These are phyloP conservation scores for Chrysoporthe puriensis DNA, from an alignment of 2,329 filamentous ascomycete species.

Conservation along the genomic window DNA sequence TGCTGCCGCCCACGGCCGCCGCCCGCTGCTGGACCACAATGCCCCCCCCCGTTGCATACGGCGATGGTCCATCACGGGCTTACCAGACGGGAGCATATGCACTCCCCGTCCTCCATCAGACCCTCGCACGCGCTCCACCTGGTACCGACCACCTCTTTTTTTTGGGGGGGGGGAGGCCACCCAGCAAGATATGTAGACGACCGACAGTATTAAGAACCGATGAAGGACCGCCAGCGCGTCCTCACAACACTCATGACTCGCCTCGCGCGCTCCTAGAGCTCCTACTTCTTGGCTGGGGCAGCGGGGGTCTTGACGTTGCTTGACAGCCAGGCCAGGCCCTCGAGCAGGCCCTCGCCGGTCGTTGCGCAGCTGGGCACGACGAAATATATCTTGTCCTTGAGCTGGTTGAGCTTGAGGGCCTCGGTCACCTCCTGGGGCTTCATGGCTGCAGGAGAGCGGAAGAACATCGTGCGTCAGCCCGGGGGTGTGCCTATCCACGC, in stretches of 20 bases:
- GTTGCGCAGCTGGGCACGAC: conserved; percentile 83
- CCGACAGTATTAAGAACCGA: not conserved
- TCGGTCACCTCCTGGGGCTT: conserved; percentile 80
- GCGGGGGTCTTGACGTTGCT: conserved; percentile 77
- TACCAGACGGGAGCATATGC: not conserved
- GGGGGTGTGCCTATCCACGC: not conserved
- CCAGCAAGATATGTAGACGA: conserved; percentile 11
- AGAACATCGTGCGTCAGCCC: conserved; percentile 10
- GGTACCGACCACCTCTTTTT: not conserved
- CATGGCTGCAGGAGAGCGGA: conserved; percentile 62
- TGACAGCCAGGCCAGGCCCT: conserved; percentile 81
- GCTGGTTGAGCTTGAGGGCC: conserved; percentile 72
- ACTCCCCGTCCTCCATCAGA: not conserved
- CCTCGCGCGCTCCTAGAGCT: conserved; percentile 5
- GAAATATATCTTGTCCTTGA: conserved; percentile 85
- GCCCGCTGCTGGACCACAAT: not conserved
- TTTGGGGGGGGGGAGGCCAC: not conserved
- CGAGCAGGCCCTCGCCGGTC: conserved; percentile 78
- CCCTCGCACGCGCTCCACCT: not conserved
- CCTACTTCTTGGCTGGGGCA: conserved; percentile 58
- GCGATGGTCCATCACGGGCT: not conserved
- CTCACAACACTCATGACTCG: not conserved
- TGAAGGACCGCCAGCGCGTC: conserved; percentile 7
- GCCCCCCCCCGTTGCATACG: not conserved
- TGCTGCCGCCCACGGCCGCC: not conserved